phyloP scores from a whole-genome alignment of 768 basidiomycete species.

The Kockovaella imperatae region DNA sequence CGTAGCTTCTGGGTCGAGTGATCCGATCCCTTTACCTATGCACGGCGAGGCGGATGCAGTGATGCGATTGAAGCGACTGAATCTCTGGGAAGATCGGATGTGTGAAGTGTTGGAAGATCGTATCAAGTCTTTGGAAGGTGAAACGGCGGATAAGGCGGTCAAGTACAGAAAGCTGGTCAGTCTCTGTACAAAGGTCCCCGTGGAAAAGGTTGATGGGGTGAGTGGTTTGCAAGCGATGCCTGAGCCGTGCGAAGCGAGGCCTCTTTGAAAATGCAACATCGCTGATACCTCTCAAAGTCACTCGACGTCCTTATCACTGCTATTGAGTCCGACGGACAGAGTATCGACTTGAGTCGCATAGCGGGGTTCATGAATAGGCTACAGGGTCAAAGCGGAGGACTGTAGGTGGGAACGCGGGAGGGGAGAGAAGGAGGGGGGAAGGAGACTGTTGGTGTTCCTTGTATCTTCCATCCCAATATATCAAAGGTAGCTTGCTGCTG shows the following conservation, averaged over 20 bases:
- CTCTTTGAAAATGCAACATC: not conserved
- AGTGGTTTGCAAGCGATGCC: slow-evolving; percentile 44
- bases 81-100: slow-evolving; percentile 73
- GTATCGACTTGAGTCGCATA: slow-evolving; percentile 27
- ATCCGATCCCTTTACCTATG: slow-evolving; percentile 45
- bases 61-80: slow-evolving; percentile 60
- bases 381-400: slow-evolving; percentile 28
- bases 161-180: slow-evolving; percentile 88
- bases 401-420: not conserved
- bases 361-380: slow-evolving; percentile 30
- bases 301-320: slow-evolving; percentile 37
- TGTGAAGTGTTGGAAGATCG: slow-evolving; percentile 65
- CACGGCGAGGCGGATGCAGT: slow-evolving; percentile 50
- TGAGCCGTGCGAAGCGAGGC: not conserved
- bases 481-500: too few species aligned
- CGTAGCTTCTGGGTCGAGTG: slow-evolving; percentile 49
- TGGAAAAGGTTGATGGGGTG: slow-evolving; percentile 85
- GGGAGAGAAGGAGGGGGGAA: not conserved
- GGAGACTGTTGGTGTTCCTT: not conserved
- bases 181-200: slow-evolving; percentile 73
- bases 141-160: slow-evolving; percentile 78
- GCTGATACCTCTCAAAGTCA: slow-evolving; percentile 22
- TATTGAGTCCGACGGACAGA: slow-evolving; percentile 36
- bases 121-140: slow-evolving; percentile 63
- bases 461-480: too few species aligned